These are phyloP conservation scores for Fragaria ananassa DNA, from an alignment of 306 rosid genomes.

Conservation along the genomic window DNA sequence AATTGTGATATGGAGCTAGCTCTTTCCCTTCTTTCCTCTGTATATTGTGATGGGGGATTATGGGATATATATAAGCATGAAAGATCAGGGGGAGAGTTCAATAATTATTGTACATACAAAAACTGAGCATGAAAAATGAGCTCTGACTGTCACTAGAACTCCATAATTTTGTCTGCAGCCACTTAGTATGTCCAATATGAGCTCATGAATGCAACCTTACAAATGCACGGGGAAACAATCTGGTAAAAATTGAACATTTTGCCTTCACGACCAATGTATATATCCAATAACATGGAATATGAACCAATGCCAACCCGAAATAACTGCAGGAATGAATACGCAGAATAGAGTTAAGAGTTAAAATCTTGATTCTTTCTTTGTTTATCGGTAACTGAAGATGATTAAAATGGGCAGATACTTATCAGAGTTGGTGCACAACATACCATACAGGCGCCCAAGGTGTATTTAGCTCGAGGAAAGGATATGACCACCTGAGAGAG, in stretches of 20 bases:
- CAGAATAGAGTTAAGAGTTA: not conserved
- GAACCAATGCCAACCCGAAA: conserved; percentile 50
- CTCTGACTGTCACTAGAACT: not conserved
- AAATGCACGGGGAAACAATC: conserved; percentile 42
- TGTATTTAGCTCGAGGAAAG: conserved; percentile 59
- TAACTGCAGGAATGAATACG: conserved; percentile 39
- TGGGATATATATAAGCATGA: not conserved
- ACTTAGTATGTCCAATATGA: not conserved
- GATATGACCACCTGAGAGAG: conserved; percentile 60
- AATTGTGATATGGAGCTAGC: no score
- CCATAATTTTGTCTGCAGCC: not conserved
- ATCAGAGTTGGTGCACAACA: conserved; percentile 7
- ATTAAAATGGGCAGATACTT: not conserved
- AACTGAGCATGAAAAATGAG: not conserved
- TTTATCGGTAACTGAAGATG: not conserved
- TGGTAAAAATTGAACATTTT: conserved; percentile 39
- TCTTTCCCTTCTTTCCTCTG: not conserved
- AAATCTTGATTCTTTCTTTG: not conserved
- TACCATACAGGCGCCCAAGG: conserved; percentile 74
- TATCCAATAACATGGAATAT: conserved; percentile 56
- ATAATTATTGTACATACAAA: not conserved
- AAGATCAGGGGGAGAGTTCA: not conserved
- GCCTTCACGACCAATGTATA: conserved; percentile 44
- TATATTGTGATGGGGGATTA: not conserved
- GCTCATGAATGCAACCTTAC: conserved; percentile 21